Evolutionary conservation across 2,329 filamentous ascomycete species (phyloP), one percentile per base, ranked within the genome.

Genomic region (Xylariaceae sp.): DNA sequence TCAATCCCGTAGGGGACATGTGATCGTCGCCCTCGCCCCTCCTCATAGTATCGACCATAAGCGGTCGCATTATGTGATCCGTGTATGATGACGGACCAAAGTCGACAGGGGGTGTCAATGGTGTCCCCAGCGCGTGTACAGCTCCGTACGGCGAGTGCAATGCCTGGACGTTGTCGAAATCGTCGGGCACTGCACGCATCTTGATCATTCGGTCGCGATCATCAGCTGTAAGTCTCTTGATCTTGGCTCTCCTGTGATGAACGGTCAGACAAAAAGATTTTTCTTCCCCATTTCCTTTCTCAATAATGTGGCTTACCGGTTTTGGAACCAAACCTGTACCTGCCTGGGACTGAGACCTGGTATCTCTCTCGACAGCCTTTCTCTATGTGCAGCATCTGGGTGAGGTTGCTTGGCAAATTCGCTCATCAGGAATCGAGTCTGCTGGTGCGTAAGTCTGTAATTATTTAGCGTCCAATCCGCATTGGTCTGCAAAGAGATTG

Each of bases 291-390:
- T 11, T 11, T 26, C 22, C 22, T 26, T 11, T 26, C 22, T 26
- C 22, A 26, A 26, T 6, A 26, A 26, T 26, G 55, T 35, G 15
- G 16, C 75, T 55, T 76, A 95, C 90, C 90, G 81, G 66, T 97
- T 97, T 66, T 97, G 90, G 66, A 97, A 97, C 91, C 90, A 97
- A 37, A 97, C 90, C 64, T 97, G 90, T 18, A 97, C 91, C 62
- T 97, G 90, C 47, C 90, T 81, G 29, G 90, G 88, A 56, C 87
- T 95, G 37, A 97, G 68, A 1, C 90, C 91, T 24, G 91, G 90
- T 34, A 97, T 96, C 62, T 96, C 89, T 49, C 85, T 75, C 3
- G 90, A 91, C 29, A 97, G 72, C 35, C 89, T 78, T 62, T 95
- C 90, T 48, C 90, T 78, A 63, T 95, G 89, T 35, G 87, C 87